phyloP scores from a whole-genome alignment of 768 basidiomycete species.

The Podaxis sp. region DNA sequence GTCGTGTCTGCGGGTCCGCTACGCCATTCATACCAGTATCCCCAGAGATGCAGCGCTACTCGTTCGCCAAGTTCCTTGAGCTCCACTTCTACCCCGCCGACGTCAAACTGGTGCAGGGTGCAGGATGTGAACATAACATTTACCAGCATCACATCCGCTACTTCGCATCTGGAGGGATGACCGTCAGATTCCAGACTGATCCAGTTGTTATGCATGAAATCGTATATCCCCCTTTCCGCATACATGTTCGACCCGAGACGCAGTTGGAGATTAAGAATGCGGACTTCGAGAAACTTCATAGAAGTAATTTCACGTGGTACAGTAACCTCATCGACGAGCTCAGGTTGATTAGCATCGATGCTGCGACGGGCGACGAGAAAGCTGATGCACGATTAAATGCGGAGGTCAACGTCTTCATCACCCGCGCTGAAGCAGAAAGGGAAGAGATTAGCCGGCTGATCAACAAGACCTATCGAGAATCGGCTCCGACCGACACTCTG shows the following conservation, averaged over 20 bases:
- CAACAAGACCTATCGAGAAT: slow-evolving; percentile 76
- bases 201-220: slow-evolving; percentile 80
- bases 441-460: slow-evolving; percentile 70
- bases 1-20: slow-evolving; percentile 70
- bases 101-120: slow-evolving; percentile 79
- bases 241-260: slow-evolving; percentile 81
- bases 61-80: slow-evolving; percentile 95
- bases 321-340: slow-evolving; percentile 71
- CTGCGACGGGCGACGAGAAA: slow-evolving; percentile 74
- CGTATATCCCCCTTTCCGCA: slow-evolving; percentile 82
- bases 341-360: slow-evolving; percentile 72
- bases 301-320: slow-evolving; percentile 72
- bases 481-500: slow-evolving; percentile 78
- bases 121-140: slow-evolving; percentile 91
- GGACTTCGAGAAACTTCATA: slow-evolving; percentile 78
- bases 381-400: slow-evolving; percentile 56
- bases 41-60: slow-evolving; percentile 89
- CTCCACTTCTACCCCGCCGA: slow-evolving; percentile 93
- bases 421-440: slow-evolving; percentile 69
- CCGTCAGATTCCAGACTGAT: slow-evolving; percentile 85
- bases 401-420: slow-evolving; percentile 64
- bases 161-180: slow-evolving; percentile 80
- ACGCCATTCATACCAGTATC: slow-evolving; percentile 88
- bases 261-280: slow-evolving; percentile 87
- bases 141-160: slow-evolving; percentile 91